phyloP scores from a whole-genome alignment of 305 asterid genomes.

The Galium porrigens region DNA sequence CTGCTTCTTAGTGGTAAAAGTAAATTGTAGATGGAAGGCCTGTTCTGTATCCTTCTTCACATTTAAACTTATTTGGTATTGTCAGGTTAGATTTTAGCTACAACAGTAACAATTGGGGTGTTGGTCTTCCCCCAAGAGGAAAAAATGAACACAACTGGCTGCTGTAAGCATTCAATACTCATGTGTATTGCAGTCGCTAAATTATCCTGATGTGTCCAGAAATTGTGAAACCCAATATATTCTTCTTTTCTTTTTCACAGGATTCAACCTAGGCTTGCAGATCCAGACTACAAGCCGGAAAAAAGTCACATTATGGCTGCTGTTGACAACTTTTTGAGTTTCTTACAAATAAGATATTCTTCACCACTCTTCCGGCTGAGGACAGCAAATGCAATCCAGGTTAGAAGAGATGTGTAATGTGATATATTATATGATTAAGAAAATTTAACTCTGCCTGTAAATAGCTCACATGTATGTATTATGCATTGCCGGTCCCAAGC shows the following conservation, averaged over 20 bases:
- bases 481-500: not conserved
- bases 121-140: slow-evolving; percentile 87
- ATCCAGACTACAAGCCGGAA: slow-evolving; percentile 63
- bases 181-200: slow-evolving; percentile 2
- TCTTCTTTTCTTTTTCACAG: slow-evolving; percentile 25
- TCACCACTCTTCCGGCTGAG: slow-evolving; percentile 82
- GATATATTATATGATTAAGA: not conserved
- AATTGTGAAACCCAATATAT: not conserved
- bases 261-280: slow-evolving; percentile 64
- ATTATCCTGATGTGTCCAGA: not conserved
- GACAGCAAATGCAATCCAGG: slow-evolving; percentile 61
- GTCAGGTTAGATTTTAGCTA: slow-evolving; percentile 89
- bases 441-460: not conserved
- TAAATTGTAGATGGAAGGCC: not conserved
- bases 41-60: not conserved
- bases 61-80: slow-evolving; percentile 3
- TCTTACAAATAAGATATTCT: slow-evolving; percentile 70
- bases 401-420: slow-evolving; percentile 18
- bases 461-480: not conserved
- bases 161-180: slow-evolving; percentile 36
- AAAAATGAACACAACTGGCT: slow-evolving; percentile 79
- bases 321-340: slow-evolving; percentile 45
- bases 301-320: slow-evolving; percentile 64
- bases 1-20: not conserved
- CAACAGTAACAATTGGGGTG: slow-evolving; percentile 80